phyloP scores from a whole-genome alignment of 208 protist genomes.

The Crithidia thermophila region DNA sequence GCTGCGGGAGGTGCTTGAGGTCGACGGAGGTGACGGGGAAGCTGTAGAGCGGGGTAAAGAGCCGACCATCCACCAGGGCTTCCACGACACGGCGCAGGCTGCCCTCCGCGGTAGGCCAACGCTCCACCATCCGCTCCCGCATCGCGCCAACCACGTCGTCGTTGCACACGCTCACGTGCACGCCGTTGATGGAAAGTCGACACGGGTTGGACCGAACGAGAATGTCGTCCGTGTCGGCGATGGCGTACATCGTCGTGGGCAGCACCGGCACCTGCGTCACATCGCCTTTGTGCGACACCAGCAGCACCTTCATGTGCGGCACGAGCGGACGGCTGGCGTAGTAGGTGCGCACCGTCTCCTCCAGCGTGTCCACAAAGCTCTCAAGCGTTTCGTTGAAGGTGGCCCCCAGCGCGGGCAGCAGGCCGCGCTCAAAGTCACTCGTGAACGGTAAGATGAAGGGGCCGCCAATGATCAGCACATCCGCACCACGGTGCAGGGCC shows the following conservation, averaged over 20 bases:
- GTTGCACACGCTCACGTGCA: slow-evolving; percentile 86
- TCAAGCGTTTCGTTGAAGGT: slow-evolving; percentile 80
- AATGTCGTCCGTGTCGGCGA: slow-evolving; percentile 64
- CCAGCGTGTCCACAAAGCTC: slow-evolving; percentile 61
- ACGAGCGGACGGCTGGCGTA: slow-evolving; percentile 40
- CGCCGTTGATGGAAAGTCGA: slow-evolving; percentile 72
- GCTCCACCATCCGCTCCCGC: slow-evolving; percentile 77
- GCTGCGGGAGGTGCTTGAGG: slow-evolving; percentile 52
- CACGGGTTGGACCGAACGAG: slow-evolving; percentile 85
- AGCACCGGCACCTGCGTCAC: slow-evolving; percentile 83
- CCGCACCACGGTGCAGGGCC: slow-evolving; percentile 71
- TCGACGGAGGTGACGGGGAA: slow-evolving; percentile 61
- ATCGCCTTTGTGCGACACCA: slow-evolving; percentile 77
- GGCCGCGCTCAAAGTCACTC: slow-evolving; percentile 58
- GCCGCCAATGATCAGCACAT: slow-evolving; percentile 84
- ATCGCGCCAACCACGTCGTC: slow-evolving; percentile 78
- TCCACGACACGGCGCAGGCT: slow-evolving; percentile 84
- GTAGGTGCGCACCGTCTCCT: slow-evolving; percentile 65
- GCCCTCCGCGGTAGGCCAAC: slow-evolving; percentile 69
- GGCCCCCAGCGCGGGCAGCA: slow-evolving; percentile 38
- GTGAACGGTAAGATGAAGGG: slow-evolving; percentile 71
- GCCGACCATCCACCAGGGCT: slow-evolving; percentile 58
- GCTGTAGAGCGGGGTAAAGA: slow-evolving; percentile 74
- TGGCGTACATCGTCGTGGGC: slow-evolving; percentile 77
- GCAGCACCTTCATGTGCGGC: slow-evolving; percentile 66